Conservation (phyloP, 169 alveolate species). For the Cyclospora cayetanensis region DNA sequence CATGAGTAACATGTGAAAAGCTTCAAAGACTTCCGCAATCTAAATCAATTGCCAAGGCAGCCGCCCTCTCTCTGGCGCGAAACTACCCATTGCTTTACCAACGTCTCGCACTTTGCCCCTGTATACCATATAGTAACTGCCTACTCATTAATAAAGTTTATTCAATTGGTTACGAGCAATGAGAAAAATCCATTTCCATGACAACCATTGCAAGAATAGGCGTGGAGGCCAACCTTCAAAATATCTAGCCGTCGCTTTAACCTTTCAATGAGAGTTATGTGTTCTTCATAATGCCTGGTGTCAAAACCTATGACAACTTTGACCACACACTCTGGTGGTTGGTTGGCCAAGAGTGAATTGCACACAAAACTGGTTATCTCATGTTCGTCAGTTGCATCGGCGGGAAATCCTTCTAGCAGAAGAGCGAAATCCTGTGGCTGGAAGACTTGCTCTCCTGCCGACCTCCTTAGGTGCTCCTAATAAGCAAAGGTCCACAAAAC, state of each 20-base stretch:
- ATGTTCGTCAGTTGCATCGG: conserved; percentile 67
- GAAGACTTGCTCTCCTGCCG: conserved; percentile 61
- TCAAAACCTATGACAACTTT: conserved; percentile 72
- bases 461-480: conserved; percentile 53
- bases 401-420: conserved; percentile 50
- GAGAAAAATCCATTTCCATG: background rate
- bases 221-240: conserved; percentile 34
- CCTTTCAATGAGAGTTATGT: conserved; percentile 30
- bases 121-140: background rate
- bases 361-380: conserved; percentile 59
- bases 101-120: too few species aligned
- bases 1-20: too few species aligned
- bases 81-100: too few species aligned
- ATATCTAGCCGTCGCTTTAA: conserved; percentile 44
- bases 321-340: conserved; percentile 54
- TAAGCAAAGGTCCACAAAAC: too few species aligned
- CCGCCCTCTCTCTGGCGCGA: too few species aligned
- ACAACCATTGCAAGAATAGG: background rate
- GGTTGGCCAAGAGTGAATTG: conserved; percentile 8
- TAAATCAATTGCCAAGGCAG: too few species aligned
- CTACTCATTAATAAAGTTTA: background rate
- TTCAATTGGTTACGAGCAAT: background rate
- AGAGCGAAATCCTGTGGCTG: conserved; percentile 69
- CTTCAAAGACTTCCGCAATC: too few species aligned
- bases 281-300: conserved; percentile 63